Conservation (phyloP, 1,139 yeast species). For the Kurtzmaniella quercitrusa region DNA sequence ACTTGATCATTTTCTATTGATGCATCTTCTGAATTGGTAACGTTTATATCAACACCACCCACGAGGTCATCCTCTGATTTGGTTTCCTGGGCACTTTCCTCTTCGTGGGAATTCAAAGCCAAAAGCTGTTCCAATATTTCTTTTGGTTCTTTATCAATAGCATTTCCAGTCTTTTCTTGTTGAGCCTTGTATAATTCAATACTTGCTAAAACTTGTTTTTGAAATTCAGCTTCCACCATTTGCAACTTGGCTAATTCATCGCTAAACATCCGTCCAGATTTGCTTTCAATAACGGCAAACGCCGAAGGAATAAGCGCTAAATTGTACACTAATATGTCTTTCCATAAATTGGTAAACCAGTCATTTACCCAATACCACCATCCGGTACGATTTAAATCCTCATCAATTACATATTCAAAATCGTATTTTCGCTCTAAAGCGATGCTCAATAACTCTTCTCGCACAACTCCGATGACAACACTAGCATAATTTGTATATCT, state of each 20-base stretch:
- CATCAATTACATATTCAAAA: conserved; percentile 18
- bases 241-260: conserved; percentile 18
- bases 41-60: neutral
- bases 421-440: conserved; percentile 22
- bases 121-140: neutral
- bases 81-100: neutral
- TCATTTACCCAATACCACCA: conserved; percentile 12
- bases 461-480: conserved; percentile 6
- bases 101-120: neutral
- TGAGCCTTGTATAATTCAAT: conserved; percentile 3
- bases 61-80: neutral
- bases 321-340: conserved; percentile 18
- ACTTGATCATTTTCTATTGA: neutral
- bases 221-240: neutral
- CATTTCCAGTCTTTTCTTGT: neutral
- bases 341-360: conserved; percentile 14
- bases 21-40: neutral
- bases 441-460: conserved; percentile 15
- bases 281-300: conserved; percentile 13
- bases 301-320: conserved; percentile 21
- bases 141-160: neutral
- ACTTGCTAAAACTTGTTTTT: neutral
- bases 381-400: conserved; percentile 10
- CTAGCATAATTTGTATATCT: conserved; percentile 10
- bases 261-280: conserved; percentile 15